Percentiles rank a stretch among this genome's conserved stretches.
phyloP scores from a whole-genome alignment of 306 rosid genomes.

The Acacia confusa region DNA sequence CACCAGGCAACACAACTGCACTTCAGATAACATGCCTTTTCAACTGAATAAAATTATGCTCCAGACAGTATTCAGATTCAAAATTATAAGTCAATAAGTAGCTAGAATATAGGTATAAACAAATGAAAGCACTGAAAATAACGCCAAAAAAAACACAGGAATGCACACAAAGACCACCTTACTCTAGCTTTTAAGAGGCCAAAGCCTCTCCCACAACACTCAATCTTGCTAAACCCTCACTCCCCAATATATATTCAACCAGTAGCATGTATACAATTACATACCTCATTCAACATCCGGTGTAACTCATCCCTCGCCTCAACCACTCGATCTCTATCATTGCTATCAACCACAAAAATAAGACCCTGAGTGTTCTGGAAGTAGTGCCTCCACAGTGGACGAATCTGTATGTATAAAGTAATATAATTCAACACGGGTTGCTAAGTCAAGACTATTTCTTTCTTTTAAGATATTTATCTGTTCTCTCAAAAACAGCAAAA shows the following conservation, averaged over 20 bases:
- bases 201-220: not conserved
- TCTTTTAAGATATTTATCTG: not conserved
- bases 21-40: not conserved
- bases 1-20: not conserved
- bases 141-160: not conserved
- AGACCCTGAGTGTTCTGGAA: slow-evolving; percentile 99
- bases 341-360: slow-evolving; percentile 96
- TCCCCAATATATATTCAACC: not conserved
- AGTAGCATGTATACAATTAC: not conserved
- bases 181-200: not conserved
- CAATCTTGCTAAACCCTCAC: not conserved
- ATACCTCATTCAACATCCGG: slow-evolving; percentile 97
- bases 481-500: not conserved
- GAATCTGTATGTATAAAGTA: slow-evolving; percentile 59
- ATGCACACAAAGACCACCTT: not conserved
- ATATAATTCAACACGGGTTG: slow-evolving; percentile 16
- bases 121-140: not conserved
- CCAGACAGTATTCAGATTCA: not conserved
- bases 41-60: not conserved
- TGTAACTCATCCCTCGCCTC: slow-evolving; percentile 99
- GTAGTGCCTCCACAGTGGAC: slow-evolving; percentile 99
- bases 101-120: not conserved
- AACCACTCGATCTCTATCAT: slow-evolving; percentile 90
- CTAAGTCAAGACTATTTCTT: not conserved
- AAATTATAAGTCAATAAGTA: not conserved